Base-by-base conservation (phyloP, 768 basidiomycete genomes). In the Candolleomyces eurysporus region DNA sequence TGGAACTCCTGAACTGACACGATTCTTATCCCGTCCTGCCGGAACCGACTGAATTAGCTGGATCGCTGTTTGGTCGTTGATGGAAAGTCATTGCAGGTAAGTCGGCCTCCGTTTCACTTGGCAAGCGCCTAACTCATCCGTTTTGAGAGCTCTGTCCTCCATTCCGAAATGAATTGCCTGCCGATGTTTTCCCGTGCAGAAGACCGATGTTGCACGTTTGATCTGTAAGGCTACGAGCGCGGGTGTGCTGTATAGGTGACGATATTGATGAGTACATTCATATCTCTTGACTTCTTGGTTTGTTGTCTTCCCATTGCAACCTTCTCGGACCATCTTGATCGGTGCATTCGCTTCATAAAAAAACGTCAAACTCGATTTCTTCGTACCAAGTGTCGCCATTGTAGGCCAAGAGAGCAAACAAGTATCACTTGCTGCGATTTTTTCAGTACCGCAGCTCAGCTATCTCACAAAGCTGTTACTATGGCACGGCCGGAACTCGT, bases 321-420 rank as follows among this genome's bases (percentile, higher is more conserved):
- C 36, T 36, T 36, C 36, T 11, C 1, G 8, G 2, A 8, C 36
- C 36, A 36, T 36, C 26, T 36, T 36, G 36, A 36, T 36, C 36
- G 11, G 11, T 50, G 26, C 19, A 32, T 17, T 59, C 46, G 19
- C 31, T 46, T 30, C 53, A 40, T 55, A 31, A n/a, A 57, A 57
- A 58, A n/a, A 50, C 54, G 50, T 22, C 39, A 39, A 49, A 30
- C 42, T 52, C 10, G 16, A 36, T 11, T 4, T 26, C 11, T 36
- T 11, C 11, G 36, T 36, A 7, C 36, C 56, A 95, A 94, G 96
- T 56, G 87, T 99, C 36, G 97, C 97, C 21, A 98, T 98, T 65
- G 97, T 98, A 16, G 97, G 96, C 19, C 98, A 99, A 73, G 97
- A 98, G 79, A 96, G 97, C 22, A 96, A 93, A 71, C 97, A 98